Conservation (phyloP, 2,329 filamentous ascomycete species). For the Pestalotiopsis sp. region DNA sequence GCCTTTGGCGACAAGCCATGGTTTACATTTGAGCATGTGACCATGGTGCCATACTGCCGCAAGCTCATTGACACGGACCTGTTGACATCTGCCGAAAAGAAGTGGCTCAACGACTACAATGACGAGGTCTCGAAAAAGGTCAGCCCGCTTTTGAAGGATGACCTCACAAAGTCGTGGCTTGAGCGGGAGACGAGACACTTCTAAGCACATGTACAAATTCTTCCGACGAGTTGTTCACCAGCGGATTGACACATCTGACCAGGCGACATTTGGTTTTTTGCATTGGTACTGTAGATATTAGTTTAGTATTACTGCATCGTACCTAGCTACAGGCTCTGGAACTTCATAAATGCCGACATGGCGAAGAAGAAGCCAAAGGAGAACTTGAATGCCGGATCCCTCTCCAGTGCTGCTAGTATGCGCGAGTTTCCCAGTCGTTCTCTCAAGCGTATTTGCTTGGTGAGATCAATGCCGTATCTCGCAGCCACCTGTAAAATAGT, state of each 20-base stretch:
- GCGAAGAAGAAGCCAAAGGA: constrained; percentile 76
- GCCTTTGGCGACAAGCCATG: constrained; percentile 93
- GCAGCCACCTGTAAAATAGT: constrained; percentile 30
- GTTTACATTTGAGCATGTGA: constrained; percentile 94
- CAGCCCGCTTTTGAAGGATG: constrained; percentile 71
- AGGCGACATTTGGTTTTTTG: neutral
- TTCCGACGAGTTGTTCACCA: neutral
- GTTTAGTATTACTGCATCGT: constrained; percentile 35
- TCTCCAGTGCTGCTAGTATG: constrained; percentile 52
- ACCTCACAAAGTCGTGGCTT: constrained; percentile 77
- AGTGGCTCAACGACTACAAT: constrained; percentile 89
- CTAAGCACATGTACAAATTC: constrained; percentile 24
- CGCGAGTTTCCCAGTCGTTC: constrained; percentile 38
- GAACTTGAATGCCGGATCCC: constrained; percentile 66
- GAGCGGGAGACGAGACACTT: constrained; percentile 80
- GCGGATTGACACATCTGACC: neutral
- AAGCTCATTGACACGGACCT: constrained; percentile 80
- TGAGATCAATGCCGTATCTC: constrained; percentile 34
- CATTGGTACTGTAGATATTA: neutral
- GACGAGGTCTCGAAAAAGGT: constrained; percentile 82
- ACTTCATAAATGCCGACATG: constrained; percentile 65
- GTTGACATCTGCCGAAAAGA: constrained; percentile 73
- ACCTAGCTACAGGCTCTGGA: constrained; percentile 32
- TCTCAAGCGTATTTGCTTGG: constrained; percentile 32
- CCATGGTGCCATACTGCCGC: constrained; percentile 92